Evolutionary conservation across 75 land plant genomes (phyloP), one percentile per base, ranked within the genome.

Genomic region (Pseudotsuga menziesii): DNA sequence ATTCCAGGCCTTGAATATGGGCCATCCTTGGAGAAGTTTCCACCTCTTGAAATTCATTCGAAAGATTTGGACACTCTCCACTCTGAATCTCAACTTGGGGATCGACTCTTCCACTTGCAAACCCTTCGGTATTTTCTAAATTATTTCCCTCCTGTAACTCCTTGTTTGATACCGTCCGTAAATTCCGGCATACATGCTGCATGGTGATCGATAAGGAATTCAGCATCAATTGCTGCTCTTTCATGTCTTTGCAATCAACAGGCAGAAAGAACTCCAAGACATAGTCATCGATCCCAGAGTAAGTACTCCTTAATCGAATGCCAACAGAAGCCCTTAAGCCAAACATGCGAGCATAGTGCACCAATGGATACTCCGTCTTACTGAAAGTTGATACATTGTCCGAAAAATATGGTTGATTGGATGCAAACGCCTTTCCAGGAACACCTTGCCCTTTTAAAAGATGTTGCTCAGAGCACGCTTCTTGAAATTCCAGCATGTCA

Each of bases 211-310:
- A 96, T 55, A 96, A 74, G 11, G 89, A 83, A 77, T 83, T 77
- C n/a, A 96, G 81, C 88, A 94, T 86, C 77, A 72, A 27, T 77
- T 77, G 93, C 62, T 93, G 98, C 57, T 85, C 87, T 67, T 80
- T 77, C 78, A 72, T 62, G 76, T 88, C 93, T 48, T 27, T 71
- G 71, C 98, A 96, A 26, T 79, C 77, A 3, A 36, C 29, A 6
- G 99, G 99, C n/a, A 96, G 78, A 64, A 96, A 91, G 75, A 94
- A 90, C 86, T 96, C 97, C 66, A 96, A 78, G 11, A 92, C 90
- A 82, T 88, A 96, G 66, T 96, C 97, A 76, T 81, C 82, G 15
- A 27, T 60, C 14, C 90, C 89, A 67, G 91, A 87, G 61, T 77
- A 82, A n/a, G 84, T 83, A 72, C 95, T 85, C n/a, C 95, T 56